Evolutionary conservation across 176 grass and related monocot genomes (phyloP).

Genomic region (Zea luxurians): DNA sequence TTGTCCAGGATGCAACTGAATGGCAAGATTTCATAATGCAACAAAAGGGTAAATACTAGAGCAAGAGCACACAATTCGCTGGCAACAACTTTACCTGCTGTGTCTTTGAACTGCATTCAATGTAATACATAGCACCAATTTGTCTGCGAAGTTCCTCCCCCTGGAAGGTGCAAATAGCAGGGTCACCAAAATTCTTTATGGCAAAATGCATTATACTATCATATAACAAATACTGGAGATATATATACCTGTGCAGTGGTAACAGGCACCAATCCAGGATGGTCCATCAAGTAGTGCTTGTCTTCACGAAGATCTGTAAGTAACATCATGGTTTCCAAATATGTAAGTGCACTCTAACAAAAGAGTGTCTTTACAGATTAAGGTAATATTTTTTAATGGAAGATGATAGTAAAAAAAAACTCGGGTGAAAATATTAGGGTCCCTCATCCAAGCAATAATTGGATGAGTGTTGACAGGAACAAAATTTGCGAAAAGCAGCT

Average conservation of each 20-base stretch:
- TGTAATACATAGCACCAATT: slow-evolving; percentile 86
- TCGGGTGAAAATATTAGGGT: not conserved
- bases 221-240: slow-evolving; percentile 8
- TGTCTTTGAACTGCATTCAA: slow-evolving; percentile 99
- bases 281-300: slow-evolving; percentile 92
- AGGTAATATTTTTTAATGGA: not conserved
- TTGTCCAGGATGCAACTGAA: not conserved
- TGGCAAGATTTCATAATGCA: slow-evolving; percentile 2
- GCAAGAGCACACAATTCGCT: not conserved
- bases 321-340: slow-evolving; percentile 31
- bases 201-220: not conserved
- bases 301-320: slow-evolving; percentile 96
- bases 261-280: slow-evolving; percentile 91
- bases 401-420: not conserved
- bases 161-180: slow-evolving; percentile 39
- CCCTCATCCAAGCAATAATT: not conserved
- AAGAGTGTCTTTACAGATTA: not conserved
- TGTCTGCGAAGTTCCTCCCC: slow-evolving; percentile 95
- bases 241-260: slow-evolving; percentile 80
- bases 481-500: slow-evolving; percentile 7
- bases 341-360: slow-evolving; percentile 8
- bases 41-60: slow-evolving; percentile 3
- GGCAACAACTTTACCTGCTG: slow-evolving; percentile 67
- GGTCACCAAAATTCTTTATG: slow-evolving; percentile 8
- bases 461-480: not conserved